Evolutionary conservation across 257 asterid genomes (phyloP).

Genomic region (Ilex aquifolium): DNA sequence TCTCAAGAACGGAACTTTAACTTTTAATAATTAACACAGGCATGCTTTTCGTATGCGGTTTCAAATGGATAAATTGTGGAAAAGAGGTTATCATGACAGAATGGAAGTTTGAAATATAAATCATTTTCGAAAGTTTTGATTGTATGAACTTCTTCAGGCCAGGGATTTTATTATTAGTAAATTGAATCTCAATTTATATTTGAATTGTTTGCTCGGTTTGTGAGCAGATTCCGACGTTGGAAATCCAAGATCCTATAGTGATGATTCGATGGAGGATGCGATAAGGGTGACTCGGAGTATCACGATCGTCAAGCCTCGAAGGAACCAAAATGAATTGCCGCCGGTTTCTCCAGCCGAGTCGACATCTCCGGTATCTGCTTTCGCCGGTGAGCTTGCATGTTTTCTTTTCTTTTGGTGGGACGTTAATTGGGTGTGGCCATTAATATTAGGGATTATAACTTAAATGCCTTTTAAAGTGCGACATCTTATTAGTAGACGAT

Average conservation of each 20-base stretch:
- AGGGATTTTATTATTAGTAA: too few relatives aligned
- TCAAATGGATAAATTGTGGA: too few relatives aligned
- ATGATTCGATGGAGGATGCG: constrained; percentile 43
- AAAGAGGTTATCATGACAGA: neutral
- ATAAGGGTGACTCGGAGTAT: constrained; percentile 84
- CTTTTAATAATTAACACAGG: neutral
- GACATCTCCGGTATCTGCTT: constrained; percentile 93
- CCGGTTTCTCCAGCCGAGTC: constrained; percentile 75
- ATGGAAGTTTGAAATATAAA: neutral
- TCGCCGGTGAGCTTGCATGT: constrained; percentile 52
- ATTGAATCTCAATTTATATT: neutral
- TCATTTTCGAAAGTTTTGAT: neutral
- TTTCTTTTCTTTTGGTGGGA: neutral
- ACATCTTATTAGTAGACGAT: neutral
- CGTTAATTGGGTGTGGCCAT: neutral
- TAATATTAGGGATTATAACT: neutral
- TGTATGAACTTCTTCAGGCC: neutral
- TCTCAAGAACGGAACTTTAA: neutral
- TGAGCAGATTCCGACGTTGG: constrained; percentile 42
- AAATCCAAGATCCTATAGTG: constrained; percentile 31
- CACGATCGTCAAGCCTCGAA: constrained; percentile 70
- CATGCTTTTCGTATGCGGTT: too few relatives aligned
- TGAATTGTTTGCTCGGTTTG: neutral
- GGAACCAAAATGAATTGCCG: constrained; percentile 59
- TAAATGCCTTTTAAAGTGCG: too few relatives aligned